Conservation (phyloP, 805 yeast genomes). For the Komagataella kurtzmanii region DNA sequence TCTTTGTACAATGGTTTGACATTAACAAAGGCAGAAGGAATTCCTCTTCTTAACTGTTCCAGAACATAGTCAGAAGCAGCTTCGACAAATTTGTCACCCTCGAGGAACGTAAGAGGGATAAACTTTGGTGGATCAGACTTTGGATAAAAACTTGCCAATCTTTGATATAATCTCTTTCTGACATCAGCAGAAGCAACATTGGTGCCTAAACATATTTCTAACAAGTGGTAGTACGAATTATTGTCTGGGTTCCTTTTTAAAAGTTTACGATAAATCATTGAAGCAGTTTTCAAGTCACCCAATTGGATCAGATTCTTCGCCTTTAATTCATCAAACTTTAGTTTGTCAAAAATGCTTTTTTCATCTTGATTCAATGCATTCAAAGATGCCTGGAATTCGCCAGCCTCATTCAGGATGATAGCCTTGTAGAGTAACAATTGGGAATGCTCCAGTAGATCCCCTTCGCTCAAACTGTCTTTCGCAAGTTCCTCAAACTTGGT, state of each 20-base stretch:
- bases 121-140: conserved; percentile 68
- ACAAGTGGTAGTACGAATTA: conserved; percentile 42
- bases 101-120: conserved; percentile 64
- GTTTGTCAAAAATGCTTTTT: conserved; percentile 35
- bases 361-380: conserved; percentile 35
- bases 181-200: conserved; percentile 27
- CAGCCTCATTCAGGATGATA: conserved; percentile 46
- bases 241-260: conserved; percentile 82
- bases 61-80: conserved; percentile 42
- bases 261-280: conserved; percentile 50
- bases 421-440: conserved; percentile 71
- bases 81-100: conserved; percentile 29
- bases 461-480: conserved; percentile 49
- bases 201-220: conserved; percentile 55
- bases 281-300: conserved; percentile 49
- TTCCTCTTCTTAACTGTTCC: conserved; percentile 59
- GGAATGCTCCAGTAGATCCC: conserved; percentile 64
- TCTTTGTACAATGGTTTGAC: conserved; percentile 67
- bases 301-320: conserved; percentile 52
- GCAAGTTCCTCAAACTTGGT: conserved; percentile 65
- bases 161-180: conserved; percentile 49
- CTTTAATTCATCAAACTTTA: conserved; percentile 48
- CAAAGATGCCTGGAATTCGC: conserved; percentile 53
- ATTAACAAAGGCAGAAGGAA: conserved; percentile 81
- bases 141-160: conserved; percentile 61